Base-by-base conservation (phyloP, 805 yeast species). In the Phaffomyces antillensis region DNA sequence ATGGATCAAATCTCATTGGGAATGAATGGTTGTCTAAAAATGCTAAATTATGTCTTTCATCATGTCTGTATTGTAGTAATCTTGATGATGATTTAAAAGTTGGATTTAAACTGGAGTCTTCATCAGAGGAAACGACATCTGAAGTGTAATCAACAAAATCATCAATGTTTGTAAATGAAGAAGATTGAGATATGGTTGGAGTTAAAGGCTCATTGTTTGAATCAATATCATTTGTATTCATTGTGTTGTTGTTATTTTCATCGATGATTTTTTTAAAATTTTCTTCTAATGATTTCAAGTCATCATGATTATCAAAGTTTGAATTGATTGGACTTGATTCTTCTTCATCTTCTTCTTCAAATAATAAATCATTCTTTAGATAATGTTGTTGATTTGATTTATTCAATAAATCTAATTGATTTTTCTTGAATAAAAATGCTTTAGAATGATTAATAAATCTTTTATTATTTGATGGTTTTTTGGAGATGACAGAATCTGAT, bases 21-120 rank as follows among this genome's bases (percentile, higher is more conserved):
- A 57, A 58, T 3, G 59, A 53, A 16, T 59, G 52, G 23, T 56
- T 58, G 35, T 58, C 62, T 15, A 61, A 55, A 40, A 59, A 59
- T 10, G 62, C 62, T 36, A 59, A 36, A 39, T 59, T 59, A 45
- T 59, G 62, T 34, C 49, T 55, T 34, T 59, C 62, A 40, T 59
- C 54, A 28, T 56, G 61, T 51, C 62, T 58, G 32, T 57, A 57
- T 23, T 55, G 58, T 31, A 58, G 43, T 37, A 47, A 50, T 42
- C 49, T 56, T 25, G 47, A 39, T 7, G 40, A 17, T 7, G 45
- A 20, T 37, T 46, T 38, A 36, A 48, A 46, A 36, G 33, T 23
- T 33, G 25, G 42, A 16, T 16, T 23, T 16, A 24, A 23, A 12
- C 47, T 44, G 12, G 40, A 32, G 28, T 51, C 55, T 24, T 44